These are phyloP conservation scores for Centrapalus pauciflorus DNA, from an alignment of 129 eudicot genomes.

Conservation along the genomic window DNA sequence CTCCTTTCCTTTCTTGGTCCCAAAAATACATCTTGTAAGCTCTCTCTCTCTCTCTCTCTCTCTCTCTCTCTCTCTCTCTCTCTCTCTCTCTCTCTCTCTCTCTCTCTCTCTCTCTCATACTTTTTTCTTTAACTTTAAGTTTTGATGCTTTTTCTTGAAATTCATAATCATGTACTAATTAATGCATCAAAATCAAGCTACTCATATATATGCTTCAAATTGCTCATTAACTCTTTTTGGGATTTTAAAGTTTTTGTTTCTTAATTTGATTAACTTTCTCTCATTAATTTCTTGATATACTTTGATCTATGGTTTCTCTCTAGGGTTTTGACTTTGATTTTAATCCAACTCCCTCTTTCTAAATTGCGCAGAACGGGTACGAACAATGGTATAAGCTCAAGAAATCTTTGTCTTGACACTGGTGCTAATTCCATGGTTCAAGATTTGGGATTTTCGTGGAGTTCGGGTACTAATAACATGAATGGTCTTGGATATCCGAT, in stretches of 20 bases:
- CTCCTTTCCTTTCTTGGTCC: conserved; percentile 37
- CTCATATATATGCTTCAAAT: neutral
- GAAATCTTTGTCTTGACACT: conserved; percentile 5
- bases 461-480: neutral
- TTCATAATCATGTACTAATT: conserved; percentile 15
- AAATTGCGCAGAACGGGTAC: neutral
- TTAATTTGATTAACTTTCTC: conserved; percentile 7
- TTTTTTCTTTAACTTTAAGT: conserved; percentile 5
- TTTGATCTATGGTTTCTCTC: conserved; percentile 1
- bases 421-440: conserved; percentile 33
- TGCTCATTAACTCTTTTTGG: neutral
- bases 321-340: conserved; percentile 5
- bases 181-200: conserved; percentile 12
- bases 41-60: conserved; percentile 24
- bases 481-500: conserved; percentile 18
- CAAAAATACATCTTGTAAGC: conserved; percentile 59
- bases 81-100: conserved; percentile 26
- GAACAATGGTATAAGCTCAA: conserved; percentile 18
- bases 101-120: conserved; percentile 2
- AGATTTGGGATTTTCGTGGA: conserved; percentile 44
- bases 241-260: conserved; percentile 1
- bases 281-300: conserved; percentile 7
- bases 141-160: conserved; percentile 23
- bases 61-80: conserved; percentile 8
- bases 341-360: neutral